Evolutionary conservation across 1,139 yeast genomes (phyloP).

Genomic region (Eremothecium sinecaudum): DNA sequence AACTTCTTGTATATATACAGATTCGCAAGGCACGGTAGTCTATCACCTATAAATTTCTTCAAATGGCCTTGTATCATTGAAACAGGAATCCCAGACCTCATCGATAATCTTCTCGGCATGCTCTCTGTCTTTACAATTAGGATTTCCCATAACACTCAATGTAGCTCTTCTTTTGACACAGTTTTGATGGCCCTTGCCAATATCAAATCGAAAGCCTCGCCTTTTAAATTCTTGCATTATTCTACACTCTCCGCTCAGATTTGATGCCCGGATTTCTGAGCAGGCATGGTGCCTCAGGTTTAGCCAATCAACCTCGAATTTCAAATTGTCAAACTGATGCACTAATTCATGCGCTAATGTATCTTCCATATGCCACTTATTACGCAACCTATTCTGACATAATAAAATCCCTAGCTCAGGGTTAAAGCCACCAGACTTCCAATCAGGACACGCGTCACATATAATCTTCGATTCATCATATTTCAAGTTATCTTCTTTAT

Average conservation of each 20-base stretch:
- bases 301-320: conserved; percentile 76
- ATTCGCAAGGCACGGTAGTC: neutral
- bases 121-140: conserved; percentile 59
- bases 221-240: conserved; percentile 75
- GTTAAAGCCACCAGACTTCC: conserved; percentile 88
- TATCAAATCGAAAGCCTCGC: conserved; percentile 28
- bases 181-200: conserved; percentile 71
- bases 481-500: conserved; percentile 11
- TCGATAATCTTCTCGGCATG: conserved; percentile 75
- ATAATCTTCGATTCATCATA: conserved; percentile 41
- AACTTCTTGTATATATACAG: neutral
- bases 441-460: conserved; percentile 79
- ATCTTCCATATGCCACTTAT: conserved; percentile 81
- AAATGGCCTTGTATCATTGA: conserved; percentile 90
- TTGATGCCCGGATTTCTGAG: conserved; percentile 89
- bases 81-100: conserved; percentile 88
- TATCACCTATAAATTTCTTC: conserved; percentile 59
- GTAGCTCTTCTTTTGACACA: conserved; percentile 87
- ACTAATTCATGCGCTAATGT: conserved; percentile 86
- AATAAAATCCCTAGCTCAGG: conserved; percentile 79
- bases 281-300: conserved; percentile 92
- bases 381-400: conserved; percentile 75
- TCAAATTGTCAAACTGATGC: conserved; percentile 85
- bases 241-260: conserved; percentile 91
- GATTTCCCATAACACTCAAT: conserved; percentile 77